phyloP scores from a whole-genome alignment of 495 filamentous ascomycete genomes.

The Glarea lozoyensis region DNA sequence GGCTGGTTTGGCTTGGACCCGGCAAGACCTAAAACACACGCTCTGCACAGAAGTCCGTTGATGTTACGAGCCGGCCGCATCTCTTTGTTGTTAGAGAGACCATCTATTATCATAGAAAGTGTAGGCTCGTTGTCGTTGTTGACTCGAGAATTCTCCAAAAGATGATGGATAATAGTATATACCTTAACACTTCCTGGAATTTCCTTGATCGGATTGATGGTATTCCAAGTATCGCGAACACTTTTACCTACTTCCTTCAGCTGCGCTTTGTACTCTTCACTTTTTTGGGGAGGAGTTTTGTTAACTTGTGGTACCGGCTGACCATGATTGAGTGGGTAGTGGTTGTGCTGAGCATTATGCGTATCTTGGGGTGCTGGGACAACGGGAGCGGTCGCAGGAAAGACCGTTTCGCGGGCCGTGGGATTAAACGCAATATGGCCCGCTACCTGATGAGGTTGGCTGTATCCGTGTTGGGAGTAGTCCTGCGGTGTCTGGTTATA shows the following conservation, averaged over 20 bases:
- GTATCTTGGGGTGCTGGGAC: conserved; percentile 16
- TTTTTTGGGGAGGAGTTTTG: conserved; percentile 17
- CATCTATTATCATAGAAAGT: conserved; percentile 56
- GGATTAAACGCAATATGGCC: conserved; percentile 20
- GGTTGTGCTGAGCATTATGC: conserved; percentile 18
- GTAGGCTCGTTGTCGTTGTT: conserved; percentile 46
- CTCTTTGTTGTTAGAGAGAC: conserved; percentile 51
- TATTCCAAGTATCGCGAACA: conserved; percentile 54
- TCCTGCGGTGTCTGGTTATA: conserved; percentile 16
- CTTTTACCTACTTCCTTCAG: conserved; percentile 49
- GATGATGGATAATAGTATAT: conserved; percentile 54
- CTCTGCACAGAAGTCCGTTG: conserved; percentile 55
- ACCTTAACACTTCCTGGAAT: conserved; percentile 53
- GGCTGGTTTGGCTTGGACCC: conserved; percentile 22
- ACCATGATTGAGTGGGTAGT: conserved; percentile 19
- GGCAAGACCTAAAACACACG: conserved; percentile 36
- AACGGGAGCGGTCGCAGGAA: conserved; percentile 12
- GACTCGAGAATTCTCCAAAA: conserved; percentile 41
- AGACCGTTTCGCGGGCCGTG: conserved; percentile 15
- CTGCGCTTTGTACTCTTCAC: conserved; percentile 36
- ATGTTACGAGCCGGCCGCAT: conserved; percentile 61
- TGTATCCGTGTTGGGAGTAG: conserved; percentile 25
- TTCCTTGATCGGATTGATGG: conserved; percentile 49
- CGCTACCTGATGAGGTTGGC: conserved; percentile 22
- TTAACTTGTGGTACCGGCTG: conserved; percentile 18